phyloP scores from a whole-genome alignment of 176 grass and related monocot species.

The Triticum monococcum region DNA sequence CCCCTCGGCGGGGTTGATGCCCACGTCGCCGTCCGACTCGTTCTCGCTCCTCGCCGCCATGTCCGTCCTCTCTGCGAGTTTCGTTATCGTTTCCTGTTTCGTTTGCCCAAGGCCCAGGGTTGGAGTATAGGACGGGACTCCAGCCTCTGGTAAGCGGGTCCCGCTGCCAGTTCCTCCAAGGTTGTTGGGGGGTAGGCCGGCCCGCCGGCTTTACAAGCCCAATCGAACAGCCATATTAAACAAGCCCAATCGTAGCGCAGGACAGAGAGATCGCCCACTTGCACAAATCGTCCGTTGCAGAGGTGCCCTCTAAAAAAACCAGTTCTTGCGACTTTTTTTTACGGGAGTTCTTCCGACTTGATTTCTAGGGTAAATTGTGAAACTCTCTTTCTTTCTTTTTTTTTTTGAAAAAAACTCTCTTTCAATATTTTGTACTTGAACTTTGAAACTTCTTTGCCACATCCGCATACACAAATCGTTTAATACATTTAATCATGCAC shows the following conservation, averaged over 20 bases:
- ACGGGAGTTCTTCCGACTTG: too few species aligned
- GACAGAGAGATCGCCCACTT: too few species aligned
- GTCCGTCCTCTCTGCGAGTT: neutral
- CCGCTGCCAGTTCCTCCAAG: neutral
- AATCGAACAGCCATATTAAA: neutral
- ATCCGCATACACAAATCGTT: too few species aligned
- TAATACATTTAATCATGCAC: too few species aligned
- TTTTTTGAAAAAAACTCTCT: too few species aligned
- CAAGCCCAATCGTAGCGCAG: neutral
- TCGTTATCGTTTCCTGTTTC: constrained; percentile 28
- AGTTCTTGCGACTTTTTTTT: too few species aligned
- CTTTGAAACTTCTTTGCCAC: too few species aligned
- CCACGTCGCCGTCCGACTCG: constrained; percentile 47
- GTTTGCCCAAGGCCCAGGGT: constrained; percentile 7
- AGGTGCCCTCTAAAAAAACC: too few species aligned
- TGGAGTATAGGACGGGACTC: neutral
- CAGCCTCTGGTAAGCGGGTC: neutral
- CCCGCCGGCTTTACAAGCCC: neutral
- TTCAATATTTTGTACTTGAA: too few species aligned
- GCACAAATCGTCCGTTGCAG: too few species aligned
- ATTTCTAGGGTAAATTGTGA: neutral
- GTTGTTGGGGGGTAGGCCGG: neutral
- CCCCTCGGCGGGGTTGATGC: constrained; percentile 29
- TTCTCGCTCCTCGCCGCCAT: constrained; percentile 58
- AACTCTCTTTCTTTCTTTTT: too few species aligned